phyloP scores from a whole-genome alignment of 371 early-diverging fungal genomes.

The Apophysomyces variabilis region DNA sequence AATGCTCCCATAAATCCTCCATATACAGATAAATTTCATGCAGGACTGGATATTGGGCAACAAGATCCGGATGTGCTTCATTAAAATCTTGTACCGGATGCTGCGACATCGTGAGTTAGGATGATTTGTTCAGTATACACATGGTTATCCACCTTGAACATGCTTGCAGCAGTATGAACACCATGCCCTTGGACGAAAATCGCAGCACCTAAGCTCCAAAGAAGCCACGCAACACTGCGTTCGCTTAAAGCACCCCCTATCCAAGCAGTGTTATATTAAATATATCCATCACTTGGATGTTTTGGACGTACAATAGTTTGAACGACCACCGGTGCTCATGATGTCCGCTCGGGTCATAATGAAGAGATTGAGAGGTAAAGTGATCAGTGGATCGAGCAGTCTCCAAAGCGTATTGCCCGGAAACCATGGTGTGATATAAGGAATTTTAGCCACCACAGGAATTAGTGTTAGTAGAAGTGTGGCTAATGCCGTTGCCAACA shows the following conservation, averaged over 20 bases:
- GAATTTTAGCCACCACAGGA: conserved; percentile 41
- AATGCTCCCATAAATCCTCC: conserved; percentile 60
- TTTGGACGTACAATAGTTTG: conserved; percentile 32
- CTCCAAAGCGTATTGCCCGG: conserved; percentile 48
- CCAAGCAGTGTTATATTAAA: not conserved
- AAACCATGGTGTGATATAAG: conserved; percentile 41
- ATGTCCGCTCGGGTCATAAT: conserved; percentile 43
- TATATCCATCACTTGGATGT: too few species aligned
- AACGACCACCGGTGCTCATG: conserved; percentile 27
- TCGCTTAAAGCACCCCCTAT: conserved; percentile 39
- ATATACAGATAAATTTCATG: conserved; percentile 57
- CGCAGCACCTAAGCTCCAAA: conserved; percentile 47
- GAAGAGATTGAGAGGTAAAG: conserved; percentile 47
- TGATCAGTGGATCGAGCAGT: conserved; percentile 51
- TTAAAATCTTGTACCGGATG: conserved; percentile 55
- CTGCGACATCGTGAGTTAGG: conserved; percentile 15
- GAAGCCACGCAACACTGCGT: conserved; percentile 37
- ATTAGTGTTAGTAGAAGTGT: conserved; percentile 45
- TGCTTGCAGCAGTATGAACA: conserved; percentile 47
- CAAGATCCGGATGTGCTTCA: conserved; percentile 36
- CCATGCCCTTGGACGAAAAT: conserved; percentile 55
- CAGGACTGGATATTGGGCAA: conserved; percentile 41
- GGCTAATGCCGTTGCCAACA: conserved; percentile 35
- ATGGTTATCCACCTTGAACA: conserved; percentile 44
- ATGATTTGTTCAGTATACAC: not conserved